Evolutionary conservation across 345 rosid species (phyloP).

Genomic region (Corymbia maculata): DNA sequence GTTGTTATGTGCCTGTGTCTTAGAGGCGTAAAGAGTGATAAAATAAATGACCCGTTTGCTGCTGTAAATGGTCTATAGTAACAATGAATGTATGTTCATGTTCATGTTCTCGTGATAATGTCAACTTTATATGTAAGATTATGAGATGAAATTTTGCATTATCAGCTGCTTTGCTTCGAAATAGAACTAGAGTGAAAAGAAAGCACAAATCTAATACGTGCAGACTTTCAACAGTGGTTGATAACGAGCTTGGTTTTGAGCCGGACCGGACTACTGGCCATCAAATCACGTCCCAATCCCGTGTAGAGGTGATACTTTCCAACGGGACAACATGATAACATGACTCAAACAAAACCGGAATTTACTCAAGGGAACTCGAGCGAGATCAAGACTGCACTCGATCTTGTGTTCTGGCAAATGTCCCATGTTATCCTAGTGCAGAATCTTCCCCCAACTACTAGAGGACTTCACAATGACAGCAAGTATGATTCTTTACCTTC

Average conservation of each 20-base stretch:
- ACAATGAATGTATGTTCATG: not conserved
- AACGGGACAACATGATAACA: not conserved
- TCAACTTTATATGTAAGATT: not conserved
- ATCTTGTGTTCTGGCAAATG: not conserved
- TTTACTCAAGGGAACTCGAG: not conserved
- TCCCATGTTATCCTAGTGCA: not conserved
- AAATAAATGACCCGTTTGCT: not conserved
- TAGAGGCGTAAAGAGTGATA: not conserved
- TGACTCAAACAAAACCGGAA: not conserved
- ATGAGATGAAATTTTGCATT: not conserved
- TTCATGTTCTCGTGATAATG: not conserved
- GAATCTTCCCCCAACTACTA: not conserved
- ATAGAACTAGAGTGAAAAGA: not conserved
- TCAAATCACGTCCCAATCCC: rapidly evolving
- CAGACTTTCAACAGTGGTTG: not conserved
- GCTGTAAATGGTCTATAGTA: not conserved
- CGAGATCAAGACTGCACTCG: not conserved
- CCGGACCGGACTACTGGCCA: not conserved
- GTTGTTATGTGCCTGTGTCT: not conserved
- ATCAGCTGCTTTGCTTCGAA: not conserved
- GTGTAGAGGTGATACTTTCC: not conserved
- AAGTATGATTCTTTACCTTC: not conserved
- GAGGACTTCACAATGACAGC: not conserved
- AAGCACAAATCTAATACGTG: not conserved
- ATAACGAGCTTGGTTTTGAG: not conserved